Evolutionary conservation across 2,329 filamentous ascomycete species (phyloP), one percentile per base, ranked within the genome.

Genomic region (Raffaelea albimanens): DNA sequence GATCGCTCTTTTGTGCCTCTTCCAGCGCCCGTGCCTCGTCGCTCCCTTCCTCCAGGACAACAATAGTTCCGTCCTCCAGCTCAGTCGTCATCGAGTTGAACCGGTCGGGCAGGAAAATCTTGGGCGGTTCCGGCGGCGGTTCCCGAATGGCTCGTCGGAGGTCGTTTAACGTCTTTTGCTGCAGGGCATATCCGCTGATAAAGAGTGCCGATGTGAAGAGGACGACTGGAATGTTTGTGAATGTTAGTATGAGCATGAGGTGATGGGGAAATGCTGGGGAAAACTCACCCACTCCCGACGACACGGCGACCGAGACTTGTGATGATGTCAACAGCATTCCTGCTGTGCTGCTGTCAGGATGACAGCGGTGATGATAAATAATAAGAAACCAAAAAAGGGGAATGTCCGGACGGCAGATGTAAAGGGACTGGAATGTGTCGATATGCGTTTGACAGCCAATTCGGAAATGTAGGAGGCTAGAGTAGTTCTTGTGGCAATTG

Each of bases 171-270:
- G 88, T 93, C 57, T 87, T 80, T 64, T 96, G 90, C 59, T 96
- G 90, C 46, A 95, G 75, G 3, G 82, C 77, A 63, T 94, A 95
- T 58, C 90, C 90, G 45, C 86, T 88, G 29, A 95, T 72, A 63
- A 96, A 96, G 22, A 96, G 80, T 4, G 89, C 78, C 34, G 82
- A 64, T 3, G 89, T 95, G 65, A 87, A 95, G 22, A 86, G 62
- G 53, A 87, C 69, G 50, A 95, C 85, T 83, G 50, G 23, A 29
- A 36, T 36, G 29, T 34, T 18, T 29, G 13, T 13, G 7, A 13
- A 29, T n/a, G 48, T 43, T 43, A 43, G 39, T 41, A 5, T 4
- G 34, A 22, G 20, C 3, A 13, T 3, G 20, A 25, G 20, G 42
- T 3, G 2, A 44, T 10, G 29, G 31, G 20, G 47, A 31, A 20